Conservation (phyloP, 208 protist species). For the Leishmania gerbilli region DNA sequence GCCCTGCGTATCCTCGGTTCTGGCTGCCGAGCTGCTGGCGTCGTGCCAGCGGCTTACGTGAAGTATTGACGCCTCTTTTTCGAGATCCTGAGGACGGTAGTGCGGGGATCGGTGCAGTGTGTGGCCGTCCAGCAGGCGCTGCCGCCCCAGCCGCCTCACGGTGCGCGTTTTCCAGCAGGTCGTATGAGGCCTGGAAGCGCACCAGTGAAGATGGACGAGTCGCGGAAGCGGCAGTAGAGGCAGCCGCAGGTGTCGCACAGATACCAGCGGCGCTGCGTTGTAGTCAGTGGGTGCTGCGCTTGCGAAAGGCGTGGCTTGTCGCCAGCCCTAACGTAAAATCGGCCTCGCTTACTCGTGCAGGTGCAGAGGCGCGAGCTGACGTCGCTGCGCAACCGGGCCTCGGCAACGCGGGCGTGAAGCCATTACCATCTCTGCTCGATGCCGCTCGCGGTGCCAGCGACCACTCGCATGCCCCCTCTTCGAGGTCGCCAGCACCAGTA, state of each 20-base stretch:
- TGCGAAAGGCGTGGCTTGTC: constrained; percentile 28
- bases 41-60: background rate
- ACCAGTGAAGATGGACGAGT: background rate
- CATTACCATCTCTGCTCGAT: background rate
- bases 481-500: background rate
- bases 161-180: background rate
- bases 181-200: background rate
- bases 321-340: constrained; percentile 5
- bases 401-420: background rate
- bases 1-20: background rate
- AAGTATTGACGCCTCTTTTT: background rate
- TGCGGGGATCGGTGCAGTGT: background rate
- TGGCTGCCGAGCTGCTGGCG: background rate
- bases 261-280: background rate
- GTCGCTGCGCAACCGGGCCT: background rate
- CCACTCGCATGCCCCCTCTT: background rate
- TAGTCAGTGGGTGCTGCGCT: constrained; percentile 16
- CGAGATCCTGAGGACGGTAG: background rate
- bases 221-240: background rate
- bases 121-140: background rate
- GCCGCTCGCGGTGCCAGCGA: background rate
- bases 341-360: background rate
- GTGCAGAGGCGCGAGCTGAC: background rate
- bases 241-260: background rate
- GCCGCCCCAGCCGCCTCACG: background rate